phyloP scores from a whole-genome alignment of 1,284 basidiomycete species.

The Omphalotus olearius region DNA sequence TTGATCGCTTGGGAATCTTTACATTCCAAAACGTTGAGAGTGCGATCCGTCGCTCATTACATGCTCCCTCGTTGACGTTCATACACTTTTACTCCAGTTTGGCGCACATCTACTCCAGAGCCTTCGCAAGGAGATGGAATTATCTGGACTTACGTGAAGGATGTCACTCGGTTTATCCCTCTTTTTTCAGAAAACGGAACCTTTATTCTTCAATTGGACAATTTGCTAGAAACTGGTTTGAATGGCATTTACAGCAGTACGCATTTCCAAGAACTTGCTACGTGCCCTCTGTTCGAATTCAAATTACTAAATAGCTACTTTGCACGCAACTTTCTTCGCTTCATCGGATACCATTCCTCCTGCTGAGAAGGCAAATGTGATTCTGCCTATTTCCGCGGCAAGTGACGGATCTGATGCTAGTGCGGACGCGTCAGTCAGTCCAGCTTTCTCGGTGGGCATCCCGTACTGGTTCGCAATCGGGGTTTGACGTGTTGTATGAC shows the following conservation, averaged over 20 bases:
- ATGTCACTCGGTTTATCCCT: slow-evolving; percentile 68
- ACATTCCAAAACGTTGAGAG: slow-evolving; percentile 76
- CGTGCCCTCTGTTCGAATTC: neutral
- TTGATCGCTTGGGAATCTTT: slow-evolving; percentile 68
- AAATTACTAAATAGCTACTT: slow-evolving; percentile 59
- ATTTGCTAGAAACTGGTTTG: slow-evolving; percentile 51
- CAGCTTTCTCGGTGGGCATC: slow-evolving; percentile 57
- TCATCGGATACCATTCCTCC: slow-evolving; percentile 52
- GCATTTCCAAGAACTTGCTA: slow-evolving; percentile 13
- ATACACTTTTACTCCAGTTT: slow-evolving; percentile 35
- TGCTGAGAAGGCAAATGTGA: slow-evolving; percentile 52
- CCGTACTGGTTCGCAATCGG: neutral
- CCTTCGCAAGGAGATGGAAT: slow-evolving; percentile 65
- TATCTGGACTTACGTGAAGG: slow-evolving; percentile 76
- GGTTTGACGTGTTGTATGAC: neutral
- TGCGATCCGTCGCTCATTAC: slow-evolving; percentile 26
- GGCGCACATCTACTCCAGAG: slow-evolving; percentile 79
- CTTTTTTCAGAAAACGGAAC: slow-evolving; percentile 63
- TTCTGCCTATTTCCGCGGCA: slow-evolving; percentile 65
- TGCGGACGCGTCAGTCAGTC: slow-evolving; percentile 67
- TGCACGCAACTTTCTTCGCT: slow-evolving; percentile 68
- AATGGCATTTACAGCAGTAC: slow-evolving; percentile 68
- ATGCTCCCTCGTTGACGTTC: neutral
- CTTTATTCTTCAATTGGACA: slow-evolving; percentile 72
- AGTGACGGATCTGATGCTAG: slow-evolving; percentile 47